Base-by-base conservation (phyloP, 208 protist genomes). In the Willaertia magna region DNA sequence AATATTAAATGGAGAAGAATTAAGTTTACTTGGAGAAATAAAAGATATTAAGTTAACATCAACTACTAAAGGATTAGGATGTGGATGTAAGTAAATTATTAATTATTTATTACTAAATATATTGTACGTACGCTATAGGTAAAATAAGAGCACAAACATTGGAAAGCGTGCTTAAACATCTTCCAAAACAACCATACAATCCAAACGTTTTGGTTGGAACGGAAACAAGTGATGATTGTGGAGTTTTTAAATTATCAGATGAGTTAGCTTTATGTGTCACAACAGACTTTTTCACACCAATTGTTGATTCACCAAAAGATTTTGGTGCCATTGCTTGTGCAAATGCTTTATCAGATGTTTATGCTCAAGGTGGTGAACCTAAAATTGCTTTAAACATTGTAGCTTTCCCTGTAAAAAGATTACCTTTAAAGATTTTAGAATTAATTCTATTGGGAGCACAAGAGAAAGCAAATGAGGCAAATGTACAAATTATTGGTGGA, bases 301-400 rank as follows among this genome's bases (percentile, higher is more conserved):
- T 92, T 47, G 88, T 94, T 0, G 92, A 94, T 44, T 91, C 94
- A 47, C 91, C 93, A 34, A 92, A 92, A 79, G 34, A 88, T 0
- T 89, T 89, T 75, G 91, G 91, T 9, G 79, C 49, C 18, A 94
- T 94, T 74, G 92, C 89, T 20, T 91, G 88, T 85, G 90, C 91
- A 9, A 94, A 94, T 84, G 90, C 93, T 18, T 55, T 94, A 30
- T 88, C 76, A 30, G 93, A 94, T 85, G 30, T 94, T n/a, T 94
- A 94, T 85, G 89, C 90, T 14, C 92, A 94, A 88, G 93, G 93
- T 74, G 88, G 92, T 16, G 74, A 59, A n/a, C 86, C 86, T 16
- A 52, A 55, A 43, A 67, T 67, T 74, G 89, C 89, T 39, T 44
- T 91, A 4, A 86, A 78, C 44, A 90, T 91, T 85, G 89, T 91